Evolutionary conservation across 129 eudicot genomes (phyloP).

Genomic region (Helichrysum umbraculigerum): DNA sequence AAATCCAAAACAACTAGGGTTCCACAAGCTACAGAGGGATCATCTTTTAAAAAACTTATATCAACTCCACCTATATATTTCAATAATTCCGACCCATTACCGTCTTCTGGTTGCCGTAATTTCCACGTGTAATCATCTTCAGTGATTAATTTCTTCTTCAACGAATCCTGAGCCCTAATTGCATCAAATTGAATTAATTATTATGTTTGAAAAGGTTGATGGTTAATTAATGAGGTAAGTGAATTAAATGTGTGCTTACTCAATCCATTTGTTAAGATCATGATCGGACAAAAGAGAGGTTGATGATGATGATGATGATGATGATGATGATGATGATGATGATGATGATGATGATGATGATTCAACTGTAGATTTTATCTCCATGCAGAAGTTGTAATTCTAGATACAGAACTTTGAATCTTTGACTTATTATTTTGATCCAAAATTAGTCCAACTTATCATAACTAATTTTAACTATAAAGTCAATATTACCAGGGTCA

Average conservation of each 20-base stretch:
- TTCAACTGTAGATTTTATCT: conserved; percentile 11
- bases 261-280: conserved; percentile 21
- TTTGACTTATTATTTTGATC: too few species aligned
- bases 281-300: conserved; percentile 12
- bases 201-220: conserved; percentile 7
- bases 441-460: too few species aligned
- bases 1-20: conserved; percentile 77
- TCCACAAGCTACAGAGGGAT: conserved; percentile 80
- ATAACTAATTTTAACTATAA: too few species aligned
- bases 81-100: conserved; percentile 38
- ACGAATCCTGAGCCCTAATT: conserved; percentile 65
- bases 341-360: conserved; percentile 17
- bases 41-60: conserved; percentile 70
- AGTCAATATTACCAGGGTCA: too few species aligned
- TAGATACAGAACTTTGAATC: background rate
- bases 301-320: conserved; percentile 20
- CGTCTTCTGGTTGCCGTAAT: conserved; percentile 32
- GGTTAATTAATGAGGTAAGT: background rate
- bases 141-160: conserved; percentile 54
- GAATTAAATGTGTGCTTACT: conserved; percentile 21
- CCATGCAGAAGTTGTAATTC: conserved; percentile 26
- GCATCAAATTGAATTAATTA: background rate
- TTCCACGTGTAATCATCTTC: conserved; percentile 73
- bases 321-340: conserved; percentile 4
- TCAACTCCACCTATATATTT: conserved; percentile 92